Percentiles rank a stretch among this genome's conserved stretches.
Conservation (phyloP, 2,329 filamentous ascomycete genomes). For the Xylariaceae sp. region DNA sequence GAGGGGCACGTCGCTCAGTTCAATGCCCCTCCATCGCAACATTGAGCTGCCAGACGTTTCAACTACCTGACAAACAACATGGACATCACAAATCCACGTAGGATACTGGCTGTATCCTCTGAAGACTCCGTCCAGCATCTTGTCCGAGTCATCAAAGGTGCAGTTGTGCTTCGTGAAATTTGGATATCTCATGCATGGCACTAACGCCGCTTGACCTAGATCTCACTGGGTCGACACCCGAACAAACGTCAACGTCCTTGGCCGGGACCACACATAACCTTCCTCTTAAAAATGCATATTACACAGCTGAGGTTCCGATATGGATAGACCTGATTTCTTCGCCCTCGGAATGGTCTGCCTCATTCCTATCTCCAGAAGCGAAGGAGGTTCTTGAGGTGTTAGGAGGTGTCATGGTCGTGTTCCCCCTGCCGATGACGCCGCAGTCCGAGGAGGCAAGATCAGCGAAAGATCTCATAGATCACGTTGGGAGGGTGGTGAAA, state of each 20-base stretch:
- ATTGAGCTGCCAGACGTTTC: conserved; percentile 1
- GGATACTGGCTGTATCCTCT: conserved; percentile 56
- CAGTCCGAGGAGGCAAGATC: conserved; percentile 21
- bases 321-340: conserved; percentile 62
- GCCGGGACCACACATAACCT: conserved; percentile 59
- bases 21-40: conserved; percentile 15
- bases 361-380: conserved; percentile 59
- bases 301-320: conserved; percentile 56
- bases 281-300: conserved; percentile 56
- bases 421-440: conserved; percentile 37
- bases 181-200: no score
- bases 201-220: conserved; percentile 35
- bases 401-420: conserved; percentile 56
- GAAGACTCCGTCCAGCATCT: conserved; percentile 44
- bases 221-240: conserved; percentile 46
- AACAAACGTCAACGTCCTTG: conserved; percentile 38
- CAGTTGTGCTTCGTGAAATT: no score
- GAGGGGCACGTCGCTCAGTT: conserved; percentile 1
- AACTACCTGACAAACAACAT: conserved; percentile 6
- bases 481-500: conserved; percentile 52
- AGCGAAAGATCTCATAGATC: conserved; percentile 42
- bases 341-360: conserved; percentile 51
- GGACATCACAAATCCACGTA: conserved; percentile 49
- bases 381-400: conserved; percentile 59
- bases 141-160: conserved; percentile 52